Conservation (phyloP, 768 basidiomycete species). For the Tylopilus sp. region DNA sequence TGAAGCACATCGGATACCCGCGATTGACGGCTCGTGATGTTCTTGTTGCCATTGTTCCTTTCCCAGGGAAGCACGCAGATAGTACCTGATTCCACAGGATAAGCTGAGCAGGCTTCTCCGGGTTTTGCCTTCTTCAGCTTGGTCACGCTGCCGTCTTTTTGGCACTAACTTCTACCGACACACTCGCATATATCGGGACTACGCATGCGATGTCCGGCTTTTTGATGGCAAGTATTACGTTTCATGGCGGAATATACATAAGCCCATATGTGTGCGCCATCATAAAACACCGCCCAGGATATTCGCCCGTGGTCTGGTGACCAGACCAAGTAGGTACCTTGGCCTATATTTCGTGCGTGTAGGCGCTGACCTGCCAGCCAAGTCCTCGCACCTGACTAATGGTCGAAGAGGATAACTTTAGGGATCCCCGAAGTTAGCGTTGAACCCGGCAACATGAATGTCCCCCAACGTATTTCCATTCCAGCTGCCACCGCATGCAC, state of each 20-base stretch:
- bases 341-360: neutral
- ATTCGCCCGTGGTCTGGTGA: neutral
- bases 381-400: neutral
- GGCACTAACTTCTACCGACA: neutral
- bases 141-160: neutral
- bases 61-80: too few species aligned
- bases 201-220: too few species aligned
- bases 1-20: too few species aligned
- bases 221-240: neutral
- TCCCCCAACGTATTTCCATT: too few species aligned
- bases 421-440: too few species aligned
- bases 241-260: neutral
- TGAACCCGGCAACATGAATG: too few species aligned
- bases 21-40: too few species aligned
- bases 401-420: neutral
- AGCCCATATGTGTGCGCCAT: neutral
- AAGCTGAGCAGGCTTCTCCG: too few species aligned
- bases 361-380: too few species aligned
- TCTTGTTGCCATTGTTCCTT: too few species aligned
- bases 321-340: neutral
- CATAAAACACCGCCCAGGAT: neutral
- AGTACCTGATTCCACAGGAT: too few species aligned
- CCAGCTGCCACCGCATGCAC: too few species aligned
- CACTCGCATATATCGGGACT: neutral
- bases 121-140: neutral